Percentiles rank a stretch among this genome's conserved stretches.
Conservation (phyloP, 2,329 filamentous ascomycete species). For the Curvularia lunata region DNA sequence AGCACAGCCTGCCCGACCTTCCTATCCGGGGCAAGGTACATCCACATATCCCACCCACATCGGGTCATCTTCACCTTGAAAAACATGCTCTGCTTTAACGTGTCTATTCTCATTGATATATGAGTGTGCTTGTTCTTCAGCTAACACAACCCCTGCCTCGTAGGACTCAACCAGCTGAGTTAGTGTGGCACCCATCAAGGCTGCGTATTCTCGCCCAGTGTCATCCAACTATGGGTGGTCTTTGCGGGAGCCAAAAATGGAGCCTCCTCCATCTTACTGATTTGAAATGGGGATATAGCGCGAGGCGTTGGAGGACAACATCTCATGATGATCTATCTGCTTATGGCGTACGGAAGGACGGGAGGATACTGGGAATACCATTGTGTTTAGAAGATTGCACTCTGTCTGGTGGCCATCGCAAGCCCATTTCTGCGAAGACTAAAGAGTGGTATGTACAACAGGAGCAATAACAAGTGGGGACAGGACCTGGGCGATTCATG, state of each 20-base stretch:
- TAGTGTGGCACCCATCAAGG: conserved; percentile 8
- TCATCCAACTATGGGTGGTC: not conserved
- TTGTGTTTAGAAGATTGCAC: conserved; percentile 17
- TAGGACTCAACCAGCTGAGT: conserved; percentile 25
- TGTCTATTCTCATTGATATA: conserved; percentile 22
- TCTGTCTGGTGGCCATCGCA: not conserved
- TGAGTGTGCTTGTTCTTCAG: conserved; percentile 22
- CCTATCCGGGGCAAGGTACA: conserved; percentile 35
- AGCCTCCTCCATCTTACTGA: conserved; percentile 15
- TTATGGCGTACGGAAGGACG: conserved; percentile 17
- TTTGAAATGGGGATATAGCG: conserved; percentile 28
- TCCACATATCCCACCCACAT: conserved; percentile 37
- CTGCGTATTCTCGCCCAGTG: not conserved
- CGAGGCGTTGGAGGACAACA: conserved; percentile 23
- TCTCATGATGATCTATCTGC: conserved; percentile 22
- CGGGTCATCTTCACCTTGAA: conserved; percentile 37
- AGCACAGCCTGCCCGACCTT: conserved; percentile 31
- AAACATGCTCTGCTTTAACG: conserved; percentile 15
- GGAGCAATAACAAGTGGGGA: not conserved
- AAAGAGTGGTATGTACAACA: conserved; percentile 1
- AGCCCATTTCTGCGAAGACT: conserved; percentile 1
- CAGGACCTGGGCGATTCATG: not conserved
- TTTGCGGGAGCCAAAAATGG: conserved; percentile 6
- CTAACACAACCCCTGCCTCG: conserved; percentile 29
- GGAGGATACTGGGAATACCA: conserved; percentile 27